A percentile compares a stretch with the other conserved stretches of the same genome.
phyloP scores from a whole-genome alignment of 1,139 yeast genomes.

The Suhomyces kunorum region DNA sequence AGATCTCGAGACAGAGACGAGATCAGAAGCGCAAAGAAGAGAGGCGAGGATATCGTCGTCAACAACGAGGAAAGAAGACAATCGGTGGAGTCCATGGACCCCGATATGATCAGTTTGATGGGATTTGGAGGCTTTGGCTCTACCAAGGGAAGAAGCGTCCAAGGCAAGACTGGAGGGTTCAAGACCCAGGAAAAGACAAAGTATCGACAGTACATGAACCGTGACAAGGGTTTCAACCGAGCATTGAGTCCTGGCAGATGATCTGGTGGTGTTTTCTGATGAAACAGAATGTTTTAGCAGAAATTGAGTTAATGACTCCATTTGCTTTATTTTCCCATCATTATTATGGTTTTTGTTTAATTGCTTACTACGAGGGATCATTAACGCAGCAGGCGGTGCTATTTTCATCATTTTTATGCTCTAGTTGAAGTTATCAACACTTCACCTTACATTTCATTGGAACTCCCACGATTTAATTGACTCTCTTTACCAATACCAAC shows the following conservation, averaged over 20 bases:
- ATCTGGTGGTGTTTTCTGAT: background rate
- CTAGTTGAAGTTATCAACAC: too few relatives aligned
- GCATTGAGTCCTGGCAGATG: conserved; percentile 53
- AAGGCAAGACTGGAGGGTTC: conserved; percentile 52
- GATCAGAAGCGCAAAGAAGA: conserved; percentile 5
- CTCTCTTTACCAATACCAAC: too few relatives aligned
- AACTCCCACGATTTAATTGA: too few relatives aligned
- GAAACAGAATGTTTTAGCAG: too few relatives aligned
- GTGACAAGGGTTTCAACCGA: conserved; percentile 61
- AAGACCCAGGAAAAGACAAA: conserved; percentile 45
- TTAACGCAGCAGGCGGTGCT: too few relatives aligned
- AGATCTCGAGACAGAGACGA: conserved; percentile 24
- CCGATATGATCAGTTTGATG: conserved; percentile 50
- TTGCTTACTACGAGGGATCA: too few relatives aligned
- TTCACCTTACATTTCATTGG: too few relatives aligned
- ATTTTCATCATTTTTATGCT: too few relatives aligned
- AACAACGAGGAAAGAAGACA: conserved; percentile 10
- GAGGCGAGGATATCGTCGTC: conserved; percentile 6
- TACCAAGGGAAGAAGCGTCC: conserved; percentile 62
- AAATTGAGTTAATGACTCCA: too few relatives aligned
- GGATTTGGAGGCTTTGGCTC: conserved; percentile 64
- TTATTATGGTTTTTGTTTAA: too few relatives aligned
- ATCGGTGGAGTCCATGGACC: conserved; percentile 15
- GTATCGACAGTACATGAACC: conserved; percentile 69
- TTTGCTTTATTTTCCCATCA: too few relatives aligned